phyloP scores from a whole-genome alignment of 2,329 filamentous ascomycete genomes.

The Sporothrix schenckii region DNA sequence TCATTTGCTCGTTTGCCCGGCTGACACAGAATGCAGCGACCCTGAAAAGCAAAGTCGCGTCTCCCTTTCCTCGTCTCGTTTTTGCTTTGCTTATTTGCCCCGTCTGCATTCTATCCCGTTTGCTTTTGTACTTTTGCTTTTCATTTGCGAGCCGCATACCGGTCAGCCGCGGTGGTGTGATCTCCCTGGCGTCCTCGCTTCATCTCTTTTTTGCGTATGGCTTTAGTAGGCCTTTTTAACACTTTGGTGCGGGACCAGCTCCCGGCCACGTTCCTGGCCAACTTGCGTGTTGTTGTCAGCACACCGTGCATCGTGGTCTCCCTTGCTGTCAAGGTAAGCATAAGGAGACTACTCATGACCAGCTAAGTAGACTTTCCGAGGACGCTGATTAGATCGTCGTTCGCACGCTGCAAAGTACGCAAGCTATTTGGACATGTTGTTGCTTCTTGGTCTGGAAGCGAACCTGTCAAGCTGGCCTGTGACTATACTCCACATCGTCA shows the following conservation, averaged over 20 bases:
- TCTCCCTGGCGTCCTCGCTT: conserved; percentile 12
- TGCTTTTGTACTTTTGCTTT: neutral
- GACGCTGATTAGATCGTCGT: no score
- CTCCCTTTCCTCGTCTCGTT: conserved; percentile 11
- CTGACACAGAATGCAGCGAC: neutral
- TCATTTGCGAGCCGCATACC: conserved; percentile 16
- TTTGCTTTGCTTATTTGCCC: neutral
- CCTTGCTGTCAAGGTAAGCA: neutral
- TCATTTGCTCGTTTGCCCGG: neutral
- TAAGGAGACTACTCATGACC: neutral
- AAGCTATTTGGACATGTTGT: no score
- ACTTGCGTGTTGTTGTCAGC: neutral
- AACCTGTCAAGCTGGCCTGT: neutral
- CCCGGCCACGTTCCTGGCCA: conserved; percentile 18
- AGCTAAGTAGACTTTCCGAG: neutral
- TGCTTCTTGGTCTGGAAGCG: no score
- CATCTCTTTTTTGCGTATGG: neutral
- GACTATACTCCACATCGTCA: no score
- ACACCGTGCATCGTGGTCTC: neutral
- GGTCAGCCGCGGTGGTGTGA: conserved; percentile 8
- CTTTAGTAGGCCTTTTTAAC: neutral
- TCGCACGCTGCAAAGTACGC: no score
- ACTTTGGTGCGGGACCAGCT: neutral
- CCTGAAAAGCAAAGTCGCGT: neutral
- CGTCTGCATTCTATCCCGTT: neutral